Conservation (phyloP, 164 flowering plant genomes). For the Liriodendron chinense region DNA sequence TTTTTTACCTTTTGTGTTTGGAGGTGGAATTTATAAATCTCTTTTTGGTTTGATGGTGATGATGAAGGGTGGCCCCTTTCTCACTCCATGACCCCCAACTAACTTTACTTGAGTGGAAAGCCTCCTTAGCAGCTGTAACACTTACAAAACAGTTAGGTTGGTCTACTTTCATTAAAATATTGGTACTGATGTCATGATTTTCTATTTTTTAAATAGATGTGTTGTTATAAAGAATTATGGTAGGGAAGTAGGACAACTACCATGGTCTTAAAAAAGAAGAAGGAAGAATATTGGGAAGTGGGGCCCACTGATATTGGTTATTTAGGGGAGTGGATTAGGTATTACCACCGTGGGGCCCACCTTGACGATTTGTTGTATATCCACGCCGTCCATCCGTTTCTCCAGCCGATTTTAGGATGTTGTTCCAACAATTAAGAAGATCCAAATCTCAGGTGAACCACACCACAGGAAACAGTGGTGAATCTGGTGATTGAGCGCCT, state of each 20-base stretch:
- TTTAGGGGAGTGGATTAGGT: too few species aligned
- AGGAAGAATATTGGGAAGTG: too few species aligned
- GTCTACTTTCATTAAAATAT: constrained; percentile 4
- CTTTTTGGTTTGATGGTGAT: constrained; percentile 31
- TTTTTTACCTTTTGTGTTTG: constrained; percentile 12
- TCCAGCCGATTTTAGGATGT: too few species aligned
- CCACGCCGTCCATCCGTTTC: too few species aligned
- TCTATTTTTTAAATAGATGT: too few species aligned
- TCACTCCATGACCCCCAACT: constrained; percentile 61
- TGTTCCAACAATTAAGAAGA: too few species aligned
- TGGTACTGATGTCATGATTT: not conserved
- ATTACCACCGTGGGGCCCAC: too few species aligned
- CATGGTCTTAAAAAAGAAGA: not conserved
- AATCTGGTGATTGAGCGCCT: too few species aligned
- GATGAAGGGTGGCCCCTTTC: constrained; percentile 45
- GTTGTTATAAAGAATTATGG: not conserved
- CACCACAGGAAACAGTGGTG: too few species aligned
- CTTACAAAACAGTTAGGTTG: not conserved
- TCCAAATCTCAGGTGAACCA: too few species aligned
- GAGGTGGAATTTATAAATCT: constrained; percentile 25
- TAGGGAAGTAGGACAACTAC: not conserved
- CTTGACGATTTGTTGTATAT: too few species aligned
- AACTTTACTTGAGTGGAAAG: constrained; percentile 67
- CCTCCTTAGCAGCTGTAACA: constrained; percentile 30
- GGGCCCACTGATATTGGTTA: too few species aligned